Evolutionary conservation across 2,329 filamentous ascomycete species (phyloP).

Genomic region (Alternaria gansuensis): DNA sequence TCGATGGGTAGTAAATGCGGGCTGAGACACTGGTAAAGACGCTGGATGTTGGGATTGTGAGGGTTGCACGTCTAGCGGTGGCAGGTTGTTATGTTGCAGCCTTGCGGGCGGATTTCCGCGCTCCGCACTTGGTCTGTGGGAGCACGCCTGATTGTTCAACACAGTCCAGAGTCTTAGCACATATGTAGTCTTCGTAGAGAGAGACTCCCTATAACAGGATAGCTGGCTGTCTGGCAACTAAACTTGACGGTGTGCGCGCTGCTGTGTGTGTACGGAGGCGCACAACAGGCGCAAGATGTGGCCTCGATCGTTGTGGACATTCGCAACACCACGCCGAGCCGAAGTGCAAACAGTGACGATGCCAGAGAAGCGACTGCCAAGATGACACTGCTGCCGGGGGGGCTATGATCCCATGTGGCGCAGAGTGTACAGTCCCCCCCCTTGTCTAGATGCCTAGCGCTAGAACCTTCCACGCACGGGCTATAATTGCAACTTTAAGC

Average conservation of each 20-base stretch:
- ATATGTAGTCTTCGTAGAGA: neutral
- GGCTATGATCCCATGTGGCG: neutral
- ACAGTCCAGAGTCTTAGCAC: neutral
- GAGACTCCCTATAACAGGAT: neutral
- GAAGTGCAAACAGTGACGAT: neutral
- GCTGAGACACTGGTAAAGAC: neutral
- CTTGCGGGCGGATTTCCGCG: slow-evolving; percentile 12
- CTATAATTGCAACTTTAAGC: too few species aligned
- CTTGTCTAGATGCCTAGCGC: too few species aligned
- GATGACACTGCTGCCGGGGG: neutral
- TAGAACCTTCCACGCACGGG: too few species aligned
- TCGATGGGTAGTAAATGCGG: too few species aligned
- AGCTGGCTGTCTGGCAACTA: neutral
- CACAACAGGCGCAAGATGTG: neutral
- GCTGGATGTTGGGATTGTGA: neutral
- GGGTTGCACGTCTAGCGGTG: neutral
- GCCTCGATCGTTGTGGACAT: neutral
- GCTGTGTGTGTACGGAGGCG: neutral
- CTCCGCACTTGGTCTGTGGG: slow-evolving; percentile 10
- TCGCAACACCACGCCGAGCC: neutral
- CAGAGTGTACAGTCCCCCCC: neutral
- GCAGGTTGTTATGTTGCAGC: neutral
- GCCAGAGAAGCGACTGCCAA: neutral
- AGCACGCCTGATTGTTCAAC: neutral
- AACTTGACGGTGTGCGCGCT: neutral